Evolutionary conservation across 495 filamentous ascomycete species (phyloP).

Genomic region (Hypomontagnella monticulosa): DNA sequence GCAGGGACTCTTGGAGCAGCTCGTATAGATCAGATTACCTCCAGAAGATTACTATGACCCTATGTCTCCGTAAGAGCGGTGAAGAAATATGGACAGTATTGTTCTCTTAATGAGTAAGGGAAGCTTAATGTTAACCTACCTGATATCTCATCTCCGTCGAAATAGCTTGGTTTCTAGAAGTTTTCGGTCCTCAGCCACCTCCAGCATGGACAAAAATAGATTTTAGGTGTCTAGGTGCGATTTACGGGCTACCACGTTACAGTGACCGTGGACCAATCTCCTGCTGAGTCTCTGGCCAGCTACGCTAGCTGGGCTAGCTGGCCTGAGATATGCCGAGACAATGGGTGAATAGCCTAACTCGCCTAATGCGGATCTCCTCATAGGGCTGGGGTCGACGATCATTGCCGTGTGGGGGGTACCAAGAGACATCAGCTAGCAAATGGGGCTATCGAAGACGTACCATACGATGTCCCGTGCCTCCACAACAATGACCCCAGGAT

Average conservation of each 20-base stretch:
- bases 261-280: constrained; percentile 12
- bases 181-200: constrained; percentile 11
- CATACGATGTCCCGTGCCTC: constrained; percentile 14
- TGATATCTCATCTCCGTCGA: neutral
- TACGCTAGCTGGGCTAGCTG: constrained; percentile 10
- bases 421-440: constrained; percentile 12
- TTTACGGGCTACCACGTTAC: constrained; percentile 27
- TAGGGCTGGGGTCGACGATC: constrained; percentile 40
- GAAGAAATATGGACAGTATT: neutral
- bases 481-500: constrained; percentile 13
- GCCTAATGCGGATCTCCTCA: constrained; percentile 9
- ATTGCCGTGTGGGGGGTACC: constrained; percentile 27
- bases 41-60: neutral
- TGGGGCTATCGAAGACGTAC: constrained; percentile 23
- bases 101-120: neutral
- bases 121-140: neutral
- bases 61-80: neutral
- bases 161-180: constrained; percentile 4
- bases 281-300: neutral
- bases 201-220: constrained; percentile 19
- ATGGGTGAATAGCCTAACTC: constrained; percentile 13
- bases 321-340: constrained; percentile 28
- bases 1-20: neutral
- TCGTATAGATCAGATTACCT: constrained; percentile 16
- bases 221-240: constrained; percentile 4